Evolutionary conservation across 2,329 filamentous ascomycete genomes (phyloP), one percentile per base, ranked within the genome.

Genomic region (Didymella keratinophila): DNA sequence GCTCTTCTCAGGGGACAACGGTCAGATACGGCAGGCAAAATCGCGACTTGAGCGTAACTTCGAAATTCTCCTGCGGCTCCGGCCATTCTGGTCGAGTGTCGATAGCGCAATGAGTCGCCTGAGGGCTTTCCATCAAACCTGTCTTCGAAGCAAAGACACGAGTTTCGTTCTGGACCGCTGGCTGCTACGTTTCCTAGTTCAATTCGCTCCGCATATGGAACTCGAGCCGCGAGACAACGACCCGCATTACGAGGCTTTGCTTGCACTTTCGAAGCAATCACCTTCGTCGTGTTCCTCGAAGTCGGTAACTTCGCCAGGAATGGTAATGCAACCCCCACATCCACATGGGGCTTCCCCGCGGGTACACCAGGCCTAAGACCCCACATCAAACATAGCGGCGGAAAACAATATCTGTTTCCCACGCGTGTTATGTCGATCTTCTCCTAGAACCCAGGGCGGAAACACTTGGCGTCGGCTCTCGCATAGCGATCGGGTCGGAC

Each of bases 121-220:
- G 18, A 61, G 65, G 42, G 67, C 67, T 28, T 69, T 69, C 34
- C 67, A 69, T 52, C 67, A 69, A 37, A 69, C 65, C 23, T 69
- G 67, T 49, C 56, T 69, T 10, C 58, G 65, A 60, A 65, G 65
- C 36, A 69, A 67, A 46, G 67, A 69, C n/a, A 69, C 67, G 0
- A 69, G 67, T 49, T 69, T 69, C 27, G 65, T 69, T 46, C 51
- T 69, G 28, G 67, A 69, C 49, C 58, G 67, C 44, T 69, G 67
- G 67, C 46, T 69, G 37, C 32, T 69, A 45, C 65, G 67, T 41
- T 69, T 69, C 55, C 56, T 69, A 20, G 65, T 69, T 12, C 67
- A 69, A 23, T 69, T 69, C 49, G 65, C 67, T 5, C 67, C 67
- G 52, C 67, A 69, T 25, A 66, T 69, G 64, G 67, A 69, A 52